Base-by-base conservation (phyloP, 139 green algal species). In the Chlamydomonas urium region DNA sequence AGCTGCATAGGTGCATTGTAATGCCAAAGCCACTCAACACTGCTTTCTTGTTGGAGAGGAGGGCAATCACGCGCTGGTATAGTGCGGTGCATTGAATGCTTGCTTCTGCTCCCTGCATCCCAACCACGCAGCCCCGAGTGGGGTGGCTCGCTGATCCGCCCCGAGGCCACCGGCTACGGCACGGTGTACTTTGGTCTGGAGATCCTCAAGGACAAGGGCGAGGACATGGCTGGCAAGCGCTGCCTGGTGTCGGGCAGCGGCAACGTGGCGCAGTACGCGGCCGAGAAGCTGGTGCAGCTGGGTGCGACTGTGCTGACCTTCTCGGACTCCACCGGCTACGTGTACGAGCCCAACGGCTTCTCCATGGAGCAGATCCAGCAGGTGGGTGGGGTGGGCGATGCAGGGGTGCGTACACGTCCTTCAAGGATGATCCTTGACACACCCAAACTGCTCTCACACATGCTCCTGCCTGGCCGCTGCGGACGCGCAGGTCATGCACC, bases 101-200 rank as follows among this genome's bases (percentile, higher is more conserved):
- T 66, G 3, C 26, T 73, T 35, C 33, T 57, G n/a, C 31, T 32
- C 19, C 26, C 57, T 45, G 72, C n/a, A n/a, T n/a, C n/a, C n/a
- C n/a, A n/a, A n/a, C n/a, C n/a, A n/a, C n/a, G n/a, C 77, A 86
- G 81, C 23, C 65, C 91, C 75, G 61, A 73, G 23, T 95, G 79
- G 66, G 91, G 91, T 4, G 91, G 91, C 72, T 89, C 77, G 47
- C 72, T 86, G 32, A 90, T 95, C 58, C 81, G 91, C 29, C 89
- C 90, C 0, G 91, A 96, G 81, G 87, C 90, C 50, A 96, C 90
- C 10, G 90, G 90, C 38, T 96, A 91, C 58, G 90, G 89, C 33
- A 58, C 86, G 4, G 88, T 95, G 19, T 93, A 93, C 79, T 93
- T 95, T 38, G 75, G 73, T 0, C 35, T 79, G 37, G 69, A 90